Evolutionary conservation across 1,284 basidiomycete genomes (phyloP).

Genomic region (Heterobasidion irregulare): DNA sequence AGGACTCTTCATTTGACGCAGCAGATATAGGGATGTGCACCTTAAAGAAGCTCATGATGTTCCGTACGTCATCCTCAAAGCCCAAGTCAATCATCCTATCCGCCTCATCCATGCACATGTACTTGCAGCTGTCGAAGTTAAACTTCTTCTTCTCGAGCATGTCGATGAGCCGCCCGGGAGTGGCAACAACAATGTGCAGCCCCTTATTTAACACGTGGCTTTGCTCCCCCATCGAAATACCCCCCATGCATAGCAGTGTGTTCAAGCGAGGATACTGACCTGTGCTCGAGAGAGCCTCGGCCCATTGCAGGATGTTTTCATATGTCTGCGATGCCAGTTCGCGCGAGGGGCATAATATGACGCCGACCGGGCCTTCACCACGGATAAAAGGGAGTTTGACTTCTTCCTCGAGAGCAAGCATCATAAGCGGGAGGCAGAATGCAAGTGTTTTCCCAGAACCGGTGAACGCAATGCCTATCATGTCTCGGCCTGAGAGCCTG

Average conservation of each 20-base stretch:
- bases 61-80: conserved; percentile 97
- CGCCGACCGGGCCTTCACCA: conserved; percentile 93
- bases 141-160: conserved; percentile 94
- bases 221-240: conserved; percentile 97
- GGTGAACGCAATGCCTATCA: conserved; percentile 86
- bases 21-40: conserved; percentile 28
- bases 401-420: conserved; percentile 94
- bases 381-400: conserved; percentile 81
- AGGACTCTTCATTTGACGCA: neutral
- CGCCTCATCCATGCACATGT: conserved; percentile 97
- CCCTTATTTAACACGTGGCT: conserved; percentile 84
- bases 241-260: conserved; percentile 91
- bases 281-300: conserved; percentile 69
- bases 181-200: conserved; percentile 94
- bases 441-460: conserved; percentile 73
- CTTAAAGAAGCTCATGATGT: conserved; percentile 98
- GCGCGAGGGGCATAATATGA: conserved; percentile 92
- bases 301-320: conserved; percentile 88
- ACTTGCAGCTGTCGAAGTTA: conserved; percentile 89
- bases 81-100: conserved; percentile 99
- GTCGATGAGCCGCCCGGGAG: conserved; percentile 92
- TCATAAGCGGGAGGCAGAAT: conserved; percentile 90
- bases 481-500: conserved; percentile 85
- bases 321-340: conserved; percentile 95
- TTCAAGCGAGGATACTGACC: conserved; percentile 82